Evolutionary conservation across 2,329 filamentous ascomycete genomes (phyloP), one percentile per base, ranked within the genome.

Genomic region (Phoma sp.): DNA sequence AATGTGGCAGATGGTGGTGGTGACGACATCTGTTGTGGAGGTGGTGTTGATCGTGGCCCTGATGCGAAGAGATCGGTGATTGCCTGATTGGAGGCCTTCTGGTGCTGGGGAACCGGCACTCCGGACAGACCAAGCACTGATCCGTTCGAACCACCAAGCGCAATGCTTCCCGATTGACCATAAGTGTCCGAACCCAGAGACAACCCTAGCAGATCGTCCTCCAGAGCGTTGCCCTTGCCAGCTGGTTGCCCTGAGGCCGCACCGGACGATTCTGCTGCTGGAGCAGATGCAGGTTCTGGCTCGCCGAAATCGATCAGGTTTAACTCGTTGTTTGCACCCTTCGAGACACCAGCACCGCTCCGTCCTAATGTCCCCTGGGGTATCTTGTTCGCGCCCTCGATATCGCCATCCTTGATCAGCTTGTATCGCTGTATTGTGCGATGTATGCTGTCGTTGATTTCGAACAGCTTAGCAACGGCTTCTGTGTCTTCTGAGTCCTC

Each of bases 361-460:
- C 85, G 87, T 10, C 88, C 85, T 42, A 90, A 82, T 12, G 89
- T 93, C 23, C 93, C 92, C 69, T 90, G 88, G 6, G 92, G 91
- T 62, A 98, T 90, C 73, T 87, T 91, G 61, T 88, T 86, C 14
- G 95, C 92, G 10, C 81, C 92, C 63, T 93, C 91, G 37, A 96
- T 75, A 68, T 99, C 93, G 18, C 95, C 95, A 79, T 95, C 96
- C 81, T 96, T 99, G 76, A 98, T 87, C 49, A 98, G 80, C 81
- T 92, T 96, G 76, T 98, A 99, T 61, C 95, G 83, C 77, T 98
- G 92, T 50, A 98, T 91, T 1, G 95, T 99, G 59, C 93, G 87
- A 73, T 98, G 91, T 84, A 99, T 99, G 77, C 93, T 97, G 76
- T 99, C 95, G 73, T 99, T 99, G 71, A 99, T 98, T 73, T 98